phyloP scores from a whole-genome alignment of 495 filamentous ascomycete genomes.

The Xylaria flabelliformis region DNA sequence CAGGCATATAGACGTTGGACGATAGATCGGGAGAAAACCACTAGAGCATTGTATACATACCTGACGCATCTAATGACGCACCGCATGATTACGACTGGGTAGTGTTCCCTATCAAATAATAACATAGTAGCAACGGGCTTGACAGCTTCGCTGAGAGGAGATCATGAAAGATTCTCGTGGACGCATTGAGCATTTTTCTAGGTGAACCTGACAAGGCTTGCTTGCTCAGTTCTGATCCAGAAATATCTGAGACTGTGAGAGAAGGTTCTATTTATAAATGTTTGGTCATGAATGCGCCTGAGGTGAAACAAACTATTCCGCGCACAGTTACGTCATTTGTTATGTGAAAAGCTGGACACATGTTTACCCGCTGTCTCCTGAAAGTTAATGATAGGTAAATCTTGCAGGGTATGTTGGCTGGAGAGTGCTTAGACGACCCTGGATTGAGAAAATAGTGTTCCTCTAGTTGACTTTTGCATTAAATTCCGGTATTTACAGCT shows the following conservation, averaged over 20 bases:
- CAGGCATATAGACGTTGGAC: constrained; percentile 60
- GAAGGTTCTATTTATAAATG: background rate
- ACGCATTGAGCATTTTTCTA: no score
- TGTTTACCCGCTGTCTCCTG: no score
- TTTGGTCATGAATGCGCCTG: background rate
- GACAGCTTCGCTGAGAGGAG: no score
- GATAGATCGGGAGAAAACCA: background rate
- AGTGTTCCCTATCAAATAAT: background rate
- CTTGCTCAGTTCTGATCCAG: background rate
- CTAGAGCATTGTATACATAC: background rate
- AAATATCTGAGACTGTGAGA: background rate
- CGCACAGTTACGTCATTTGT: background rate
- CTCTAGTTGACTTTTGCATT: no score
- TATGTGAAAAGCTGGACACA: background rate
- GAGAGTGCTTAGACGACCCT: no score
- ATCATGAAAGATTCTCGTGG: no score
- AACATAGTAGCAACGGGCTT: background rate
- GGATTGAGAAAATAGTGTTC: no score
- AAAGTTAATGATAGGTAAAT: background rate
- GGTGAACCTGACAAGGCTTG: background rate
- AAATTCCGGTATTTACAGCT: background rate
- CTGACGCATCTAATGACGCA: constrained; percentile 6
- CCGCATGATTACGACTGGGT: constrained; percentile 3
- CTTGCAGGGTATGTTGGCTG: no score
- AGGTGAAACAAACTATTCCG: background rate